phyloP scores from a whole-genome alignment of 1,139 yeast genomes.

The Hemisphaericaspora lyxosophila region DNA sequence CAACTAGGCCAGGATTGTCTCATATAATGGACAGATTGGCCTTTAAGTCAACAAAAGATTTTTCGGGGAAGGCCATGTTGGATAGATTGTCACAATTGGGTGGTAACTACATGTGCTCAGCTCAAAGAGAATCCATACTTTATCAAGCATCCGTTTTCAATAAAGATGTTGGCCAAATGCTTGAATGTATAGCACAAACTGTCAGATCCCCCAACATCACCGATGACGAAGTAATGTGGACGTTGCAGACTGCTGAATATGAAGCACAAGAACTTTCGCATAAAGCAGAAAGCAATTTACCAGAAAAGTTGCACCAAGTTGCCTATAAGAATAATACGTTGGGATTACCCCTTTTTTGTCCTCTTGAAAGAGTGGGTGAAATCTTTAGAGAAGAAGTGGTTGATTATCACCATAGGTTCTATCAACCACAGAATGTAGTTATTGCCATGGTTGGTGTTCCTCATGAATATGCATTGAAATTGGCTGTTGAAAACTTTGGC shows the following conservation, averaged over 20 bases:
- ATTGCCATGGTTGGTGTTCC: slow-evolving; percentile 88
- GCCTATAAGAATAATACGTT: slow-evolving; percentile 74
- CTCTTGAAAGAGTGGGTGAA: slow-evolving; percentile 60
- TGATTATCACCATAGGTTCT: slow-evolving; percentile 66
- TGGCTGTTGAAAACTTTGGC: slow-evolving; percentile 65
- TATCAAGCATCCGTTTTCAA: slow-evolving; percentile 95
- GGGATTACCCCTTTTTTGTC: slow-evolving; percentile 86
- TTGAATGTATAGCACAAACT: slow-evolving; percentile 76
- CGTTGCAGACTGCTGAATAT: slow-evolving; percentile 71
- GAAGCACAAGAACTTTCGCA: slow-evolving; percentile 80
- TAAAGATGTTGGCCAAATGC: slow-evolving; percentile 80
- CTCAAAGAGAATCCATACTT: slow-evolving; percentile 87
- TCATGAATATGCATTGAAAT: slow-evolving; percentile 64
- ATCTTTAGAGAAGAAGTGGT: slow-evolving; percentile 55
- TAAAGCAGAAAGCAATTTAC: slow-evolving; percentile 84
- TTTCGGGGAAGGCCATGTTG: slow-evolving; percentile 69
- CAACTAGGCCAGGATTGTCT: slow-evolving; percentile 63
- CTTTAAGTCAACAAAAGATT: slow-evolving; percentile 71
- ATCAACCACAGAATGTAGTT: slow-evolving; percentile 79
- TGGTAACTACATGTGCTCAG: slow-evolving; percentile 92
- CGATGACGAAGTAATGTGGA: slow-evolving; percentile 71
- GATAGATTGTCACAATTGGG: slow-evolving; percentile 78
- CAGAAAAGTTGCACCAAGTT: slow-evolving; percentile 81
- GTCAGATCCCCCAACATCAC: slow-evolving; percentile 68
- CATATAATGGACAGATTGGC: slow-evolving; percentile 86